These are phyloP conservation scores for Micractinium conductrix DNA, from an alignment of 139 green algal species.

Conservation along the genomic window DNA sequence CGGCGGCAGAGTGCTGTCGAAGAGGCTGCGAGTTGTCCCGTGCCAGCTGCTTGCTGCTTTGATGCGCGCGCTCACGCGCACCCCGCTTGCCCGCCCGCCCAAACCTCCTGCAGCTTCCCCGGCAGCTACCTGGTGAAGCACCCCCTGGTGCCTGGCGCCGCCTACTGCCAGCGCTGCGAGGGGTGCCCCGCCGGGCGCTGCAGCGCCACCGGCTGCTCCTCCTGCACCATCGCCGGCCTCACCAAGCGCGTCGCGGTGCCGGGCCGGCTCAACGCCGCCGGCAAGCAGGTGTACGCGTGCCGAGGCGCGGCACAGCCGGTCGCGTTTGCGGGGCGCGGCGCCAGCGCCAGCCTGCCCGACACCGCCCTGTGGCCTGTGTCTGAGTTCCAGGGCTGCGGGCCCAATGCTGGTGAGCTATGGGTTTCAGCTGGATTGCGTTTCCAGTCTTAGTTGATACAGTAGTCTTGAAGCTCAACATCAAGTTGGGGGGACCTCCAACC, in stretches of 20 bases:
- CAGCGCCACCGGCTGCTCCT: background rate
- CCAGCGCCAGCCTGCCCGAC: background rate
- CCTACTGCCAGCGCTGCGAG: conserved; percentile 21
- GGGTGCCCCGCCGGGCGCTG: background rate
- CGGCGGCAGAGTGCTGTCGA: too few relatives aligned
- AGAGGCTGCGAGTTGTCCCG: too few relatives aligned
- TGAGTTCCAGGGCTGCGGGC: background rate
- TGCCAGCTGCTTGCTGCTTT: too few relatives aligned
- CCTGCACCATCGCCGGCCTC: background rate
- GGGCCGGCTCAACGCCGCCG: background rate
- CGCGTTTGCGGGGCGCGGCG: background rate
- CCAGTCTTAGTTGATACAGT: too few relatives aligned
- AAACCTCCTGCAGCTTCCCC: background rate
- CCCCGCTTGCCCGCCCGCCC: background rate
- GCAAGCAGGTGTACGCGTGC: background rate
- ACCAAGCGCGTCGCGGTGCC: background rate
- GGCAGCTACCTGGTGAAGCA: conserved; percentile 12
- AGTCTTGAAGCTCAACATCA: too few relatives aligned
- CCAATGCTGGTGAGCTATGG: background rate
- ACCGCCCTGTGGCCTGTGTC: background rate
- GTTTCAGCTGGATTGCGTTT: too few relatives aligned
- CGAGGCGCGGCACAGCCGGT: background rate
- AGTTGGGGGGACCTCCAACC: too few relatives aligned
- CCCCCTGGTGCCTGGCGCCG: background rate
- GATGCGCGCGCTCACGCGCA: background rate